A percentile compares a stretch with the other conserved stretches of the same genome.
Conservation (phyloP, 768 basidiomycete species). For the Auricularia auricula-judae region DNA sequence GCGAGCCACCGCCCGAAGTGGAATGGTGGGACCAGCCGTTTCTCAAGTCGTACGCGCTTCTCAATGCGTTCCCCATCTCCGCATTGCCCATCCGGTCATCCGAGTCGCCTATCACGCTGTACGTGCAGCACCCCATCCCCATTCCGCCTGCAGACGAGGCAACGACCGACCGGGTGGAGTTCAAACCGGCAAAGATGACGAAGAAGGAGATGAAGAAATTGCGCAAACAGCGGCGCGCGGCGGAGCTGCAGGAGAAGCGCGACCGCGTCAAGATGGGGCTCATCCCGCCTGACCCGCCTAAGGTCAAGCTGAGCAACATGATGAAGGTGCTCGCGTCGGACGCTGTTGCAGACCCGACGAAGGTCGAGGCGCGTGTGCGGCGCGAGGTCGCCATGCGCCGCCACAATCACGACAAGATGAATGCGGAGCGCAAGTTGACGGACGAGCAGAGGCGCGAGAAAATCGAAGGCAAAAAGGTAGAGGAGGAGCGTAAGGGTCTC, state of each 20-base stretch:
- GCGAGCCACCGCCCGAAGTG: conserved; percentile 74
- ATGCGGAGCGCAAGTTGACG: conserved; percentile 81
- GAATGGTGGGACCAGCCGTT: conserved; percentile 98
- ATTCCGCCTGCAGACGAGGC: conserved; percentile 78
- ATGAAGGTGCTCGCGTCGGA: conserved; percentile 98
- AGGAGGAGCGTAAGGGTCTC: conserved; percentile 81
- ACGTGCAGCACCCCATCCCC: conserved; percentile 94
- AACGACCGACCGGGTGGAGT: conserved; percentile 53
- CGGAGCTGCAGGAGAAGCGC: conserved; percentile 86
- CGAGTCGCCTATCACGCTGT: conserved; percentile 74
- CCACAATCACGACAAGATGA: conserved; percentile 87
- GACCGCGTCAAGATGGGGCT: conserved; percentile 95
- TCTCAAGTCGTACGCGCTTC: conserved; percentile 70
- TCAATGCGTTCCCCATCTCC: conserved; percentile 40
- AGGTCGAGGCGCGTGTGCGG: conserved; percentile 90
- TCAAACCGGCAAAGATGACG: conserved; percentile 86
- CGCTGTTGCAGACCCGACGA: conserved; percentile 94
- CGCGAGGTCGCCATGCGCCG: conserved; percentile 87
- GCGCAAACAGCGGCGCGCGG: conserved; percentile 77
- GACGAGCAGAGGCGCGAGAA: conserved; percentile 86
- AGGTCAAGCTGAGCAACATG: conserved; percentile 83
- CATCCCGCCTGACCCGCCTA: conserved; percentile 87
- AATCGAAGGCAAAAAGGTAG: conserved; percentile 70
- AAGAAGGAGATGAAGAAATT: conserved; percentile 91
- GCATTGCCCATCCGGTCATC: conserved; percentile 51